phyloP scores from a whole-genome alignment of 2,329 filamentous ascomycete genomes.

The Colletotrichum eleusines region DNA sequence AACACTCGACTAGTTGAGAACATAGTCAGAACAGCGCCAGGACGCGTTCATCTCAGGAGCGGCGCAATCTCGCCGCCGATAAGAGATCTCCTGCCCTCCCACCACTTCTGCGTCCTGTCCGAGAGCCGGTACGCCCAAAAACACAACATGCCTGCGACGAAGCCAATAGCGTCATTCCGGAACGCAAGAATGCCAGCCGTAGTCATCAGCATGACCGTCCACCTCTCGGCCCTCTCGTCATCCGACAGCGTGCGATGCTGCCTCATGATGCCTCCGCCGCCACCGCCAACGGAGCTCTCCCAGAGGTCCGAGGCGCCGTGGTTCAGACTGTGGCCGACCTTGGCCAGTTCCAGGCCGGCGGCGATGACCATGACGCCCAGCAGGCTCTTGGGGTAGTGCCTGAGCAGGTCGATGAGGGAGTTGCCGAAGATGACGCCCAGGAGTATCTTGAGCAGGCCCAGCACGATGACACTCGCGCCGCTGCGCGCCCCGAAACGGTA shows the following conservation, averaged over 20 bases:
- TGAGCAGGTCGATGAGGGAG: slow-evolving; percentile 76
- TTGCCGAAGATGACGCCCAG: slow-evolving; percentile 83
- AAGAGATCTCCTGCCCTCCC: slow-evolving; percentile 46
- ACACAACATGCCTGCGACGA: slow-evolving; percentile 83
- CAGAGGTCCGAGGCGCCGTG: slow-evolving; percentile 73
- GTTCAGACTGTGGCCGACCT: slow-evolving; percentile 87
- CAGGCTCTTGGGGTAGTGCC: slow-evolving; percentile 79
- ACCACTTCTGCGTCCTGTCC: slow-evolving; percentile 57
- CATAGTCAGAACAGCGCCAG: too few species aligned
- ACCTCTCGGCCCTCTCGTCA: slow-evolving; percentile 78
- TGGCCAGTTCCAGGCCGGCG: slow-evolving; percentile 87
- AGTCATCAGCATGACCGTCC: slow-evolving; percentile 92
- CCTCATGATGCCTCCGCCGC: slow-evolving; percentile 50
- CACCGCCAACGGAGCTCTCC: slow-evolving; percentile 63
- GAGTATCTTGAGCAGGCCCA: slow-evolving; percentile 80
- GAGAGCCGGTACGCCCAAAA: slow-evolving; percentile 73
- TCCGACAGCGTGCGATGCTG: slow-evolving; percentile 69
- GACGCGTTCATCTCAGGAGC: slow-evolving; percentile 43
- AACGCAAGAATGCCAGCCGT: slow-evolving; percentile 86
- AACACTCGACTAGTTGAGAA: not conserved
- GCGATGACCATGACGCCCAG: slow-evolving; percentile 92
- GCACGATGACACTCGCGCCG: slow-evolving; percentile 83
- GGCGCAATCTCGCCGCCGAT: slow-evolving; percentile 47
- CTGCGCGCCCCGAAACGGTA: slow-evolving; percentile 92
- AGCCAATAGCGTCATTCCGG: slow-evolving; percentile 90